Percentiles rank a stretch among this genome's conserved stretches.
Evolutionary conservation across 2,329 filamentous ascomycete species (phyloP).

Genomic region (Botrytis elliptica): DNA sequence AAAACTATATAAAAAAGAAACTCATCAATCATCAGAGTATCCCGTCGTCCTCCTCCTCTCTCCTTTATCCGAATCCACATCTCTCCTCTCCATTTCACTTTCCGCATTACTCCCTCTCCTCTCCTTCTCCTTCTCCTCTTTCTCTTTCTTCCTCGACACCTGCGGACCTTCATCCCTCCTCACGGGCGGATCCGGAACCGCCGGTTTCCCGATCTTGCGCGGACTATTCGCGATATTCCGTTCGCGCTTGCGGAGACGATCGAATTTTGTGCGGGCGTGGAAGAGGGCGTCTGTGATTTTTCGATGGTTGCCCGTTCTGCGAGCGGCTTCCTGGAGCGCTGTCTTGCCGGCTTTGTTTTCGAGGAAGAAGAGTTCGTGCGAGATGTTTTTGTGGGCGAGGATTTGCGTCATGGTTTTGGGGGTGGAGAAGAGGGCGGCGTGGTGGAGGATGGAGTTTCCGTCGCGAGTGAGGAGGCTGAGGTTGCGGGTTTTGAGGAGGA

Average conservation of each 20-base stretch:
- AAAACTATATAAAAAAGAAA: not conserved
- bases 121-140: not conserved
- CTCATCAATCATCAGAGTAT: not conserved
- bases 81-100: not conserved
- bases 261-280: not conserved
- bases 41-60: not conserved
- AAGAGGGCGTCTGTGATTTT: not conserved
- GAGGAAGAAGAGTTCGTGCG: not conserved
- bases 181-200: not conserved
- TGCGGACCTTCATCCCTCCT: not conserved
- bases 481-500: not conserved
- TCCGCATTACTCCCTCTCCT: not conserved
- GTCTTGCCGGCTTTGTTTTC: slow-evolving; percentile 3
- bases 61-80: not conserved
- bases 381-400: not conserved
- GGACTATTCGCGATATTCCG: not conserved
- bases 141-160: not conserved
- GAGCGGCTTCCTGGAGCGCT: slow-evolving; percentile 4
- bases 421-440: not conserved
- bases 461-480: not conserved
- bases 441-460: slow-evolving; percentile 6
- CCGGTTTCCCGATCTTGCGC: not conserved
- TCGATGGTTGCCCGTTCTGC: not conserved
- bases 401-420: not conserved
- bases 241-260: not conserved